Evolutionary conservation across 192 early-diverging fungal species (phyloP), one percentile per base, ranked within the genome.

Genomic region (Gaertneriomyces semiglobifer): DNA sequence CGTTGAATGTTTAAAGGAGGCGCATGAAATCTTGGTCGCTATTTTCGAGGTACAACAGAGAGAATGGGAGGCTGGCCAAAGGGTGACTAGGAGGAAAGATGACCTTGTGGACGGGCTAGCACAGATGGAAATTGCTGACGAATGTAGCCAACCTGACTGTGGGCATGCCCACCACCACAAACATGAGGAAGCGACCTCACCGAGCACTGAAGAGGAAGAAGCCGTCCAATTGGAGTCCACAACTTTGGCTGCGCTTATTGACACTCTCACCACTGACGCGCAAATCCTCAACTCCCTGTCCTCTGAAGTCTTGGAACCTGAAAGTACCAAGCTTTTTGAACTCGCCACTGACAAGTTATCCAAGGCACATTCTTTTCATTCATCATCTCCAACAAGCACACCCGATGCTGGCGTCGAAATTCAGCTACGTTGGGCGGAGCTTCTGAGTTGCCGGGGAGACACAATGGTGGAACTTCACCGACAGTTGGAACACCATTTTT

Each of bases 201-300:
- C 4, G 59, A 6, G 14, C 10, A 18, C 7, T 50, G n/a, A 63
- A 69, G 56, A 58, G 14, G 6, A 56, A 61, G 53, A 60, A 9
- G 53, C 60, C 18, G 69, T n/a, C 6, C 18, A 58, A 25, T n/a
- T 44, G 11, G 58, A 68, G 14, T 50, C 72, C 5, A 53, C 60
- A 7, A 75, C 73, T 6, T 18, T 33, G 18, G 44, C 12, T 11
- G 61, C 71, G 5, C 47, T 81, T 14, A 57, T 74, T 40, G 79
- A 81, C 41, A 81, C 79, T 7, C 72, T 81, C n/a, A 60, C 71
- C 19, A 68, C 67, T 4, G 73, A 75, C 33, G 68, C 66, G 9
- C 62, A 75, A 40, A 57, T 69, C 38, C 69, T 77, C 47, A 73
- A 65, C 18, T 41, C 70, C 1, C 72, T 67, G 5, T 69, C 60